Percentiles rank a stretch among this genome's conserved stretches.
phyloP scores from a whole-genome alignment of 1,284 basidiomycete genomes.

The Somion occarium region DNA sequence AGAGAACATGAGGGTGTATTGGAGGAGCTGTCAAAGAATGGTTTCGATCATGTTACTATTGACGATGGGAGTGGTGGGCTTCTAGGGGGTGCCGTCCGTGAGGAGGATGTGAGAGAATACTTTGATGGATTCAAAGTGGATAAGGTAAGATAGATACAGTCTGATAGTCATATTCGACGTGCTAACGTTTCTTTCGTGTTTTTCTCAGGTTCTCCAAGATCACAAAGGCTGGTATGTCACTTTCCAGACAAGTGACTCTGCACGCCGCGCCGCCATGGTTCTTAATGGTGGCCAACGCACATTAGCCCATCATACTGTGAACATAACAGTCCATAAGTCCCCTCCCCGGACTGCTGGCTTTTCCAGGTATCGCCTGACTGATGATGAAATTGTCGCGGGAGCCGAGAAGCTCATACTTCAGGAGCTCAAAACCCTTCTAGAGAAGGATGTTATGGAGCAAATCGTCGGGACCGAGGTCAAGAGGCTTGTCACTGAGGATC shows the following conservation, averaged over 20 bases:
- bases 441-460: constrained; percentile 68
- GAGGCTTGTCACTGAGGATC: constrained; percentile 49
- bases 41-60: constrained; percentile 59
- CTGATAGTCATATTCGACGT: neutral
- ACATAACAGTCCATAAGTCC: constrained; percentile 50
- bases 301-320: constrained; percentile 57
- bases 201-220: constrained; percentile 57
- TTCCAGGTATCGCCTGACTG: constrained; percentile 46
- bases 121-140: constrained; percentile 64
- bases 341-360: constrained; percentile 32
- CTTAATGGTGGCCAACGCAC: constrained; percentile 45
- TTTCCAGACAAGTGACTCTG: constrained; percentile 53
- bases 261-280: constrained; percentile 56
- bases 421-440: constrained; percentile 57
- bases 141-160: constrained; percentile 40
- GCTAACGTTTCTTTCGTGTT: constrained; percentile 2
- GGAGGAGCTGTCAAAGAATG: constrained; percentile 53
- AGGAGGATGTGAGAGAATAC: constrained; percentile 57
- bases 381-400: constrained; percentile 54
- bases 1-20: constrained; percentile 45
- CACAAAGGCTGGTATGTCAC: constrained; percentile 66
- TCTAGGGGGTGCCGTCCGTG: constrained; percentile 46
- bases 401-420: constrained; percentile 57
- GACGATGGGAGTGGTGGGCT: constrained; percentile 36
- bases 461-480: constrained; percentile 56